Evolutionary conservation across 2,329 filamentous ascomycete species (phyloP).

Genomic region (Lasiodiplodia sp.): DNA sequence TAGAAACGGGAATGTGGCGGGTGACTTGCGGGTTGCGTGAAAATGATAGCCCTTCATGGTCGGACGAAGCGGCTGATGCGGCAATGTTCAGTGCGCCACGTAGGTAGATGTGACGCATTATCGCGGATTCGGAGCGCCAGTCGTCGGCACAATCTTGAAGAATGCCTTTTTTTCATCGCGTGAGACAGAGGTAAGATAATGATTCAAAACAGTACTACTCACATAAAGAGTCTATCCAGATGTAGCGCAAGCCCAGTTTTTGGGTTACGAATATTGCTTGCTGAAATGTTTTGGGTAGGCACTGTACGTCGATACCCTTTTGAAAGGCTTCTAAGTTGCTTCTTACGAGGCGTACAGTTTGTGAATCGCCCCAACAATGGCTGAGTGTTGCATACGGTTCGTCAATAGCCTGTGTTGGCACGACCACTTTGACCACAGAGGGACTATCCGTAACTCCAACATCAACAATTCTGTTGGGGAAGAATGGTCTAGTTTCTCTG

Average conservation of each 20-base stretch:
- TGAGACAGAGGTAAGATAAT: neutral
- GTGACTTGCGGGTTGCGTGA: neutral
- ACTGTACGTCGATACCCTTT: slow-evolving; percentile 30
- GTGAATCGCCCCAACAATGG: slow-evolving; percentile 21
- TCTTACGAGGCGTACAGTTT: neutral
- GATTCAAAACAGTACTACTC: slow-evolving; percentile 11
- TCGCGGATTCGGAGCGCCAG: slow-evolving; percentile 29
- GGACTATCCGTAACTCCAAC: neutral
- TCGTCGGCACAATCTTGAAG: slow-evolving; percentile 32
- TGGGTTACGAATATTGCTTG: slow-evolving; percentile 45
- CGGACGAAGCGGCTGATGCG: slow-evolving; percentile 19
- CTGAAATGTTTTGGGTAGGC: slow-evolving; percentile 42
- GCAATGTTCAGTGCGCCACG: slow-evolving; percentile 31
- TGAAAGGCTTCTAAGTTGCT: slow-evolving; percentile 24
- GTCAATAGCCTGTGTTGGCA: neutral
- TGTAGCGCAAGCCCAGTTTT: slow-evolving; percentile 44
- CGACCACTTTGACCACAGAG: neutral
- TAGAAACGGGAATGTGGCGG: neutral
- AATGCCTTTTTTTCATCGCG: slow-evolving; percentile 9
- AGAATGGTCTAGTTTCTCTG: neutral
- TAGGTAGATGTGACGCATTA: slow-evolving; percentile 31
- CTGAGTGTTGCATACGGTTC: slow-evolving; percentile 16
- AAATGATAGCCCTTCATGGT: neutral
- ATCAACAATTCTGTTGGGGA: slow-evolving; percentile 6
- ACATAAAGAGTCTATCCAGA: slow-evolving; percentile 45